Percentiles rank a stretch among this genome's conserved stretches.
Conservation (phyloP, 2,329 filamentous ascomycete species). For the Cercospora sesami region DNA sequence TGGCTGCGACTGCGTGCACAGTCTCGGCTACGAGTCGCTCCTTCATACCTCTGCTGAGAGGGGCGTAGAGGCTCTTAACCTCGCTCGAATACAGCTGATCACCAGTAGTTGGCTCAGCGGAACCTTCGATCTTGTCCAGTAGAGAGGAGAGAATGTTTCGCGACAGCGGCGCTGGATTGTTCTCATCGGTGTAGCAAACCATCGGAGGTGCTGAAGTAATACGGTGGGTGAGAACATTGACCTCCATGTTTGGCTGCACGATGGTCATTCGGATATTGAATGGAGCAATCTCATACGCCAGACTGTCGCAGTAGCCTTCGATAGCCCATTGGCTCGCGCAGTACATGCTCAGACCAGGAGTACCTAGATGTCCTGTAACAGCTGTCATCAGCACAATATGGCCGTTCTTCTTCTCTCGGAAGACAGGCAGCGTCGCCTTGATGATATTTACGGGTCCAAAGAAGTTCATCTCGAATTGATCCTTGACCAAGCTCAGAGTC, state of each 20-base stretch:
- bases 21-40: conserved; percentile 82
- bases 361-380: conserved; percentile 88
- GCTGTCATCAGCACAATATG: conserved; percentile 89
- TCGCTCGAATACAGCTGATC: conserved; percentile 50
- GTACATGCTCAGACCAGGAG: conserved; percentile 85
- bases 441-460: conserved; percentile 97
- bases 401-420: conserved; percentile 77
- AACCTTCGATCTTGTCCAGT: conserved; percentile 64
- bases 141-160: conserved; percentile 80
- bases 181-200: conserved; percentile 65
- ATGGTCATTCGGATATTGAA: conserved; percentile 97
- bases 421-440: conserved; percentile 77
- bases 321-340: conserved; percentile 92
- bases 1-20: conserved; percentile 84
- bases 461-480: conserved; percentile 93
- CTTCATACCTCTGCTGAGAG: conserved; percentile 65
- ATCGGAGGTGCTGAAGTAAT: conserved; percentile 81
- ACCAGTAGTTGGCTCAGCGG: conserved; percentile 45
- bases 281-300: conserved; percentile 91
- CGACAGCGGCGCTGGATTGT: conserved; percentile 75
- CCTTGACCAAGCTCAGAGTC: conserved; percentile 75
- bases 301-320: conserved; percentile 90
- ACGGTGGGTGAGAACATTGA: conserved; percentile 80
- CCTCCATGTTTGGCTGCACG: conserved; percentile 92
- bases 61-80: conserved; percentile 70